Base-by-base conservation (phyloP, 2,329 filamentous ascomycete species). In the Pestalotiopsis sp. region DNA sequence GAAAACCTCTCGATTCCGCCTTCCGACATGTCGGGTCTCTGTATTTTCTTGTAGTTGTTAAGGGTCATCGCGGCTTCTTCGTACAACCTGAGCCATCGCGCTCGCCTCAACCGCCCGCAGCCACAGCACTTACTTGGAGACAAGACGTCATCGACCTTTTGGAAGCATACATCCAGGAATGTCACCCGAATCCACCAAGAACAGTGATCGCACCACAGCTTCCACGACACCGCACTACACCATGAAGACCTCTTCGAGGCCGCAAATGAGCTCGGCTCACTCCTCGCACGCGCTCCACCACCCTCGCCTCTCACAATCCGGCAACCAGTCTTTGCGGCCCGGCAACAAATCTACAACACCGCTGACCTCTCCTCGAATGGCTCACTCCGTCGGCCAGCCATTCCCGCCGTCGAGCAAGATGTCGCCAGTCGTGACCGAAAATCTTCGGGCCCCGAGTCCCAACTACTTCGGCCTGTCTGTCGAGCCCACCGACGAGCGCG, bases 381-480 rank as follows among this genome's bases (percentile, higher is more conserved):
- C 85, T 20, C 82, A 84, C 69, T 87, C 88, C 1, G 85, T 85
- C 62, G 86, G 86, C 70, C 86, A 89, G 75, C 76, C 82, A 24
- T 80, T 84, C 40, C 83, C 87, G 2, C 86, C 87, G 5, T 67
- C 67, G 38, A 67, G 68, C 30, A 85, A 82, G 69, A 76, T 84
- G 5, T 85, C 86, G 2, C 83, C 85, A 2, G 76, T 71, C 30
- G 75, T 78, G 55, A 67, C 73, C 39, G 60, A 75, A 4, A 81
- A 84, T 55, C 75, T 75, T 17, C 82, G 84, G 70, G 81, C 86
- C 1, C 81, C 89, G 10, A 95, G 93, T 76, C 93, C 94, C 13
- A 97, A 94, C 77, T 97, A 97, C 79, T 97, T 97, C 77, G 92
- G 92, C 67, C 88, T 97, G 68, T 83, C 89, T 38, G 81, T 93